Percentiles rank a stretch among this genome's conserved stretches.
phyloP scores from a whole-genome alignment of 2,329 filamentous ascomycete genomes.

The Fusarium solani-melongenae region DNA sequence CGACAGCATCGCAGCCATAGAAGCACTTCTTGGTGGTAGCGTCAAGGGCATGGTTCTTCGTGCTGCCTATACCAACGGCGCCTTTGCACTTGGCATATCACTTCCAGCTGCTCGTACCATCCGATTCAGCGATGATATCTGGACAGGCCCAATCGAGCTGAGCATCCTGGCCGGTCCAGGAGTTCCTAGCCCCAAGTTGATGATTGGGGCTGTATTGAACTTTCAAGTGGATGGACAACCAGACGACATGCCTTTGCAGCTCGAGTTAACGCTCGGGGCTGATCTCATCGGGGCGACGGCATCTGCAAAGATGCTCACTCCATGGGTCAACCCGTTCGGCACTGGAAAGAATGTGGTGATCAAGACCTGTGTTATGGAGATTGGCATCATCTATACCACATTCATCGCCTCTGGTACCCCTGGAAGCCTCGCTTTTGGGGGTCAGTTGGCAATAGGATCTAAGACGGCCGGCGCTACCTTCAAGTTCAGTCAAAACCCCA shows the following conservation, averaged over 20 bases:
- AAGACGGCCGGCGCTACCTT: neutral
- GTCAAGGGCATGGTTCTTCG: neutral
- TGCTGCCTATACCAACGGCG: neutral
- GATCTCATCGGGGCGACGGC: neutral
- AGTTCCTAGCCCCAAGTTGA: neutral
- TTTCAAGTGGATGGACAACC: neutral
- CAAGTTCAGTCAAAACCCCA: neutral
- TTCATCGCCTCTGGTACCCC: neutral
- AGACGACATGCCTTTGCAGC: neutral
- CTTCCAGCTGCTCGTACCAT: neutral
- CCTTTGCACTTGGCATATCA: neutral
- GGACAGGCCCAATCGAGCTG: neutral
- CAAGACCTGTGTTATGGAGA: neutral
- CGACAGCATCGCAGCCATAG: neutral
- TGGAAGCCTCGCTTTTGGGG: neutral
- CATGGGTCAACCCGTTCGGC: neutral
- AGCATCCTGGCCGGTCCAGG: neutral
- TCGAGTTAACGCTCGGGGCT: neutral
- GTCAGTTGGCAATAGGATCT: neutral
- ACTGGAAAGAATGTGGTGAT: neutral
- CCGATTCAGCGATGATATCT: neutral
- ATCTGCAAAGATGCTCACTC: neutral
- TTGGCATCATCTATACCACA: neutral
- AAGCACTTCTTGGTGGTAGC: neutral
- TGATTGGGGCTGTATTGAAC: neutral